Conservation (phyloP, 2,329 filamentous ascomycete species). For the Clonostachys chloroleuca region DNA sequence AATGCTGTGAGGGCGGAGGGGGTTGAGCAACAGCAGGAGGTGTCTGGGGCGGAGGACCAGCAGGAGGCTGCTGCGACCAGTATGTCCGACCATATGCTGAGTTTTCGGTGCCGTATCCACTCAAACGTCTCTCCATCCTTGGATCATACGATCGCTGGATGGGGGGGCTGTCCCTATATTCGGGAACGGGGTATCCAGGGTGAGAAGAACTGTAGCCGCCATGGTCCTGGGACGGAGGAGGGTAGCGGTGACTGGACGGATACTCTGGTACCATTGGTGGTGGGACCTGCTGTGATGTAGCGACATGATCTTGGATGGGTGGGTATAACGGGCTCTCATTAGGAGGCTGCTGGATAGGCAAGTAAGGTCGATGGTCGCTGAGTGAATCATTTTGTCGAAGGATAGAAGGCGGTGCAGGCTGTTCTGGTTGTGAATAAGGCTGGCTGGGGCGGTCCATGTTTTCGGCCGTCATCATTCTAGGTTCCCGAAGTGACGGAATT, state of each 20-base stretch:
- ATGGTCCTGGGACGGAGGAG: not conserved
- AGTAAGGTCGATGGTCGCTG: not conserved
- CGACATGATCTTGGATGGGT: not conserved
- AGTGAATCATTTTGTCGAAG: not conserved
- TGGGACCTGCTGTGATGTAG: not conserved
- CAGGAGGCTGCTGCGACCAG: constrained; percentile 24
- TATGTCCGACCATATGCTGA: constrained; percentile 22
- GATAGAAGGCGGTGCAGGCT: not conserved
- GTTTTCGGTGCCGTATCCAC: constrained; percentile 19
- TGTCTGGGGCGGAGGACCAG: constrained; percentile 9
- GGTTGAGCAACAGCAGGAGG: constrained; percentile 8
- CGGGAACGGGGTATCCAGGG: not conserved
- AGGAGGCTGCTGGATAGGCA: not conserved
- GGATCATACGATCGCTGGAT: not conserved
- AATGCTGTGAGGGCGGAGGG: constrained; percentile 4
- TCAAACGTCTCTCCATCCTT: constrained; percentile 17
- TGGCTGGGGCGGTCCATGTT: not conserved
- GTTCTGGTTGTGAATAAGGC: not conserved
- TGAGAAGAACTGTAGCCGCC: not conserved
- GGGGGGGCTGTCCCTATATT: no score
- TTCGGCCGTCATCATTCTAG: not conserved
- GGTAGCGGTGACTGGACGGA: not conserved
- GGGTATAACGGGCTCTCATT: not conserved
- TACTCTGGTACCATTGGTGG: not conserved
- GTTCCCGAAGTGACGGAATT: not conserved